These are phyloP conservation scores for Lupinus albus DNA, from an alignment of 306 rosid genomes.

Conservation along the genomic window DNA sequence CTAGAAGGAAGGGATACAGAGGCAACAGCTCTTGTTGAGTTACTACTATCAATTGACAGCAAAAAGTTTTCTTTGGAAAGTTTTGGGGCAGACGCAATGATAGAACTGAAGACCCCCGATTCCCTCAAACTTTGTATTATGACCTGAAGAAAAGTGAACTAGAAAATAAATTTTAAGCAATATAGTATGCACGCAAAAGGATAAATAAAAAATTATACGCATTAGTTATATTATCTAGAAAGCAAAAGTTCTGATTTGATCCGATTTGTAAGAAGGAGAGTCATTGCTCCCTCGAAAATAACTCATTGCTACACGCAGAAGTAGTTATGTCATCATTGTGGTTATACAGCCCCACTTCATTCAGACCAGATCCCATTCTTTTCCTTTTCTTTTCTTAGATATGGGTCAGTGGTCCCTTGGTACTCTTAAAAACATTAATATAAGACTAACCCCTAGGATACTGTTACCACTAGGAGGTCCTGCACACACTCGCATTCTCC, in stretches of 20 bases:
- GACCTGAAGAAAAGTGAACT: constrained; percentile 51
- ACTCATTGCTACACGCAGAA: no score
- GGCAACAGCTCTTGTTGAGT: constrained; percentile 66
- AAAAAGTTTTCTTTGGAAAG: constrained; percentile 78
- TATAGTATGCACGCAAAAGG: neutral
- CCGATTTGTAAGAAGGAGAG: neutral
- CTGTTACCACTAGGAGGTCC: neutral
- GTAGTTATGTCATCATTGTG: neutral
- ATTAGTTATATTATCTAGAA: constrained; percentile 13
- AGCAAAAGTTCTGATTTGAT: constrained; percentile 5
- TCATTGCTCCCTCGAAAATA: neutral
- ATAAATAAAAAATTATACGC: neutral
- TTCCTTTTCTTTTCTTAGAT: neutral
- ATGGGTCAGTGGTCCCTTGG: no score
- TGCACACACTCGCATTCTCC: neutral
- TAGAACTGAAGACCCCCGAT: constrained; percentile 87
- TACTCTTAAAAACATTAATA: no score
- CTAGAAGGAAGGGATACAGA: constrained; percentile 73
- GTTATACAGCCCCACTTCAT: neutral
- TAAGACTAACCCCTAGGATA: neutral
- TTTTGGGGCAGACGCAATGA: constrained; percentile 74
- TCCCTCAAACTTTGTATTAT: constrained; percentile 85
- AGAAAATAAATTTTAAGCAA: constrained; percentile 19
- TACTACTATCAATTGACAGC: constrained; percentile 70
- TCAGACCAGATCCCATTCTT: neutral